Conservation (phyloP, 768 basidiomycete species). For the Boletus huronensis region DNA sequence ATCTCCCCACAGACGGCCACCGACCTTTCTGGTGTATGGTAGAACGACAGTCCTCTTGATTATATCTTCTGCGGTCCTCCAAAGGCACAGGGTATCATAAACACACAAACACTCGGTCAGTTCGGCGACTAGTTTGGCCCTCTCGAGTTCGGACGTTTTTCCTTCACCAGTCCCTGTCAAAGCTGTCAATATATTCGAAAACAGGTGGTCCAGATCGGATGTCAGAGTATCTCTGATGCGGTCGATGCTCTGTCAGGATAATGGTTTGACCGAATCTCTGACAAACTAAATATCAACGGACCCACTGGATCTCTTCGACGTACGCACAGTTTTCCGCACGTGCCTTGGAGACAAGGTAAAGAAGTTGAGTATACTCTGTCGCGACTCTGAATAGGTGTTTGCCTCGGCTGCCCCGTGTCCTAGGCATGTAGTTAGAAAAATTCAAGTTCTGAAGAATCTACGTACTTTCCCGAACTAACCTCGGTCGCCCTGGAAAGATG, state of each 20-base stretch:
- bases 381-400: conserved; percentile 85
- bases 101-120: conserved; percentile 75
- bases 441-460: not conserved
- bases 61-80: conserved; percentile 88
- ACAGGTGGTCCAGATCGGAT: conserved; percentile 81
- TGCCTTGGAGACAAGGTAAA: conserved; percentile 87
- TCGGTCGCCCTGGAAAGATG: conserved; percentile 27
- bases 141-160: conserved; percentile 60
- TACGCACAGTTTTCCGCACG: conserved; percentile 72
- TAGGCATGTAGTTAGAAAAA: conserved; percentile 26
- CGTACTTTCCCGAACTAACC: conserved; percentile 38
- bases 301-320: conserved; percentile 83
- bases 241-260: conserved; percentile 64
- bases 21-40: conserved; percentile 73
- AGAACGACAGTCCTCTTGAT: conserved; percentile 68
- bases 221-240: conserved; percentile 81
- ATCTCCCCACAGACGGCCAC: conserved; percentile 6
- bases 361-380: conserved; percentile 85
- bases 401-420: conserved; percentile 59
- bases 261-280: conserved; percentile 6
- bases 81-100: conserved; percentile 76
- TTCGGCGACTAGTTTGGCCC: conserved; percentile 58
- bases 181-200: conserved; percentile 55
- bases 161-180: conserved; percentile 48
- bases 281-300: conserved; percentile 38